phyloP scores from a whole-genome alignment of 257 asterid genomes.

The Solanum medicagineum region DNA sequence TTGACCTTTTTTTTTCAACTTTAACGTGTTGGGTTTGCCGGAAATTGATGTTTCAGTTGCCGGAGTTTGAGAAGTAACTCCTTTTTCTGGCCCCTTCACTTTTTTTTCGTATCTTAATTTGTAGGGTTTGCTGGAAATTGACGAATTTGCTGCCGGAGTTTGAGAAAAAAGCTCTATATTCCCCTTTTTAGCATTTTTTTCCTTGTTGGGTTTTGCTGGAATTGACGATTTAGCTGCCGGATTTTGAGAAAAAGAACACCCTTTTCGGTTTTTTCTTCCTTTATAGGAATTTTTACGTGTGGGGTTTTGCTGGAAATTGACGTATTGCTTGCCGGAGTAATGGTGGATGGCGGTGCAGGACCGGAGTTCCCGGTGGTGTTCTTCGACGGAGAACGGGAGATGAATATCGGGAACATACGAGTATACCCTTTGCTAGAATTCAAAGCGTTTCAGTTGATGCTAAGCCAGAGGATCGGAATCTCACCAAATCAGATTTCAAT shows the following conservation, averaged over 20 bases:
- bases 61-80: neutral
- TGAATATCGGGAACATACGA: constrained; percentile 42
- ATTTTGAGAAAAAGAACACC: too few species aligned
- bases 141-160: neutral
- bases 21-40: neutral
- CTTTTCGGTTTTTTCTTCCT: too few species aligned
- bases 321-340: neutral
- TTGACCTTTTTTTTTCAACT: neutral
- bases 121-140: neutral
- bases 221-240: too few species aligned
- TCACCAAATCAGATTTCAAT: constrained; percentile 86
- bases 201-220: too few species aligned
- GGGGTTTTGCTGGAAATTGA: neutral
- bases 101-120: neutral
- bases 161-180: neutral
- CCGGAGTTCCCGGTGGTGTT: constrained; percentile 56
- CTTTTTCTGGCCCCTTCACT: neutral
- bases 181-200: too few species aligned
- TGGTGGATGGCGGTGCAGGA: constrained; percentile 63
- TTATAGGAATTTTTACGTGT: too few species aligned
- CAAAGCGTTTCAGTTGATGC: constrained; percentile 67
- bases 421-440: constrained; percentile 48
- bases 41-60: neutral
- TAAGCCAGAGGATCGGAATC: constrained; percentile 74
- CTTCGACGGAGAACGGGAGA: constrained; percentile 79